Conservation (phyloP, 179 eudicot species). For the Pouteria campechiana region DNA sequence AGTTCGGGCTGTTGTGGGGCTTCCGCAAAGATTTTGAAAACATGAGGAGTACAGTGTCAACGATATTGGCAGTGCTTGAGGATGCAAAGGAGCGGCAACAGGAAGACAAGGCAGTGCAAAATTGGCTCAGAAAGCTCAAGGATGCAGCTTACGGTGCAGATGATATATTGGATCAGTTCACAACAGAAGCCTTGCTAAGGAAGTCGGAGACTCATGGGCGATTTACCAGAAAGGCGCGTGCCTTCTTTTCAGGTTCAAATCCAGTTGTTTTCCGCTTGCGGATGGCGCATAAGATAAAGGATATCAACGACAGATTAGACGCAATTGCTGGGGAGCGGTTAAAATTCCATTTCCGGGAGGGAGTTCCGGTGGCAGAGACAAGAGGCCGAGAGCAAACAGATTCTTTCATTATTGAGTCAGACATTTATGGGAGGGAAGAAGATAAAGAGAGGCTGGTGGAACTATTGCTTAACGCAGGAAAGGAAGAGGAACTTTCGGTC, state of each 20-base stretch:
- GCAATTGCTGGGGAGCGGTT: neutral
- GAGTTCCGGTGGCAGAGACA: neutral
- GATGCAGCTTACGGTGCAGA: slow-evolving; percentile 14
- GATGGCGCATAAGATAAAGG: slow-evolving; percentile 6
- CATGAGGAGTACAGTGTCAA: too few relatives aligned
- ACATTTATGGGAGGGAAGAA: slow-evolving; percentile 7
- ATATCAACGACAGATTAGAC: neutral
- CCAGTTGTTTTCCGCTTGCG: neutral
- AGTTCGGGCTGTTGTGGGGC: too few relatives aligned
- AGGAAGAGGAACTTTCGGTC: neutral
- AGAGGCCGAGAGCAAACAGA: slow-evolving; percentile 2
- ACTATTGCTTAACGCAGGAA: neutral
- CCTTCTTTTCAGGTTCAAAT: neutral
- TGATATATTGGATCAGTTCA: slow-evolving; percentile 11
- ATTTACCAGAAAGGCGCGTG: neutral
- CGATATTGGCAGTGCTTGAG: slow-evolving; percentile 6
- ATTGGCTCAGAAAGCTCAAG: slow-evolving; percentile 14
- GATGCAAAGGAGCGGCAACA: slow-evolving; percentile 17
- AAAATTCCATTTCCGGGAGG: slow-evolving; percentile 4
- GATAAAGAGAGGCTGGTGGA: slow-evolving; percentile 7
- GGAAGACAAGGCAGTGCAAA: slow-evolving; percentile 1
- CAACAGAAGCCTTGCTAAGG: neutral
- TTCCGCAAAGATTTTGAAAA: too few relatives aligned
- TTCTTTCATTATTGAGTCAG: slow-evolving; percentile 9
- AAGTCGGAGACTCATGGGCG: neutral